These are phyloP conservation scores for Orobanche coerulescens DNA, from an alignment of 257 asterid genomes.

Conservation along the genomic window DNA sequence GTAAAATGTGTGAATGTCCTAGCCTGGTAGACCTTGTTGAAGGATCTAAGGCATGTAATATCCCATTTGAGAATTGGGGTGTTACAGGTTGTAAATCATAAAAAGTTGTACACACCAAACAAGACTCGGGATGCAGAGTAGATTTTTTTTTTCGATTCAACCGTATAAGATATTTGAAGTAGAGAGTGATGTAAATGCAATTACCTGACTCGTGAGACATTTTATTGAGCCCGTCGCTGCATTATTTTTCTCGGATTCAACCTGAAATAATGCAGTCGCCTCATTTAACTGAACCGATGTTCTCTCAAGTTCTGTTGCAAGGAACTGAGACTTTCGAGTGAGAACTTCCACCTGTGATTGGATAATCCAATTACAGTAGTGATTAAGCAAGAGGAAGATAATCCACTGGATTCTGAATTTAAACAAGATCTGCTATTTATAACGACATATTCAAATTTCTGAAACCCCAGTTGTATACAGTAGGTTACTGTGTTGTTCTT, in stretches of 20 bases:
- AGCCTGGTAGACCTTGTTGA: too few species aligned
- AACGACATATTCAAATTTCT: neutral
- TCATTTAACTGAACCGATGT: conserved; percentile 40
- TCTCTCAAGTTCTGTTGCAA: conserved; percentile 47
- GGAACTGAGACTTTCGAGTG: conserved; percentile 38
- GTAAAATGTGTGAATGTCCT: too few species aligned
- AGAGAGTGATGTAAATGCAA: conserved; percentile 6
- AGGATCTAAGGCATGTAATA: too few species aligned
- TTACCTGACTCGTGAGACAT: conserved; percentile 48
- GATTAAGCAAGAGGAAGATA: neutral
- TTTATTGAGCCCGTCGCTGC: conserved; percentile 53
- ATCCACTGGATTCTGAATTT: neutral
- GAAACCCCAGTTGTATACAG: neutral
- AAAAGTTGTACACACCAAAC: too few species aligned
- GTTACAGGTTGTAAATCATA: too few species aligned
- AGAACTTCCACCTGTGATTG: conserved; percentile 52
- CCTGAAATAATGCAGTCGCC: conserved; percentile 32
- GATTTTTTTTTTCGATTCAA: conserved; percentile 3
- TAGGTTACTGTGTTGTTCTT: too few species aligned
- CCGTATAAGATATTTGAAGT: neutral
- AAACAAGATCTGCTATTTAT: neutral
- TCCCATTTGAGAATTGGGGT: too few species aligned
- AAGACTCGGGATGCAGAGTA: too few species aligned
- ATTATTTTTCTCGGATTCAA: conserved; percentile 39
- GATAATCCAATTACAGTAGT: conserved; percentile 8